phyloP scores from a whole-genome alignment of 176 grass and related monocot genomes.

The Oryza longistaminata region DNA sequence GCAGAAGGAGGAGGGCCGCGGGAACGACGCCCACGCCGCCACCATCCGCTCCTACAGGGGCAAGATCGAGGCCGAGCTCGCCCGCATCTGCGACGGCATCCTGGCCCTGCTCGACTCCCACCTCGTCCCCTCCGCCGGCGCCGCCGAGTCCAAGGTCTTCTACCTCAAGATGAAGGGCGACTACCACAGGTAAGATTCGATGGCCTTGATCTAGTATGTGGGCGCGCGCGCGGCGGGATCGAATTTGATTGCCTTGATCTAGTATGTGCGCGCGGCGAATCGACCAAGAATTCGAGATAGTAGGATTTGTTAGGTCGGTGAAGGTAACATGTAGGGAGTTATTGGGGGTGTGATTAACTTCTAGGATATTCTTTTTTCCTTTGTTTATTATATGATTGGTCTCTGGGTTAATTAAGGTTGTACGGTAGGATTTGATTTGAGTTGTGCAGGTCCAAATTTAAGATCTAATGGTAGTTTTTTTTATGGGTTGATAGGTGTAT shows the following conservation, averaged over 20 bases:
- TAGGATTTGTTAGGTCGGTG: neutral
- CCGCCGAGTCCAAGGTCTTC: slow-evolving; percentile 85
- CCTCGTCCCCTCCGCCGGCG: slow-evolving; percentile 71
- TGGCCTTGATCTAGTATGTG: neutral
- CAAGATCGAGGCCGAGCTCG: slow-evolving; percentile 88
- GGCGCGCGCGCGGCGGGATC: too few species aligned
- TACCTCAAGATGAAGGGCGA: slow-evolving; percentile 97
- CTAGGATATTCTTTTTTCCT: neutral
- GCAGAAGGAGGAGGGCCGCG: slow-evolving; percentile 87
- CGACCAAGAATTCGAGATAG: neutral
- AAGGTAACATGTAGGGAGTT: neutral
- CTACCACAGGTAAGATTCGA: slow-evolving; percentile 63
- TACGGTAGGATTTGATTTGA: neutral
- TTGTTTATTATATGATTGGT: neutral
- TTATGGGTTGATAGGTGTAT: neutral
- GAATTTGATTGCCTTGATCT: neutral
- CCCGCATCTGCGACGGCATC: slow-evolving; percentile 78
- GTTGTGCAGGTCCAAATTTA: neutral
- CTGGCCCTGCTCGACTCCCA: slow-evolving; percentile 77
- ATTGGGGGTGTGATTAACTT: neutral
- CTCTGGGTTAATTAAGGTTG: neutral
- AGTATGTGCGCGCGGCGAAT: neutral
- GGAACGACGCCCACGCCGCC: slow-evolving; percentile 67
- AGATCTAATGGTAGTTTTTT: neutral
- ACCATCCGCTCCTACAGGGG: slow-evolving; percentile 67